Evolutionary conservation across 805 yeast species (phyloP).

Genomic region (Teunomyces pallodes): DNA sequence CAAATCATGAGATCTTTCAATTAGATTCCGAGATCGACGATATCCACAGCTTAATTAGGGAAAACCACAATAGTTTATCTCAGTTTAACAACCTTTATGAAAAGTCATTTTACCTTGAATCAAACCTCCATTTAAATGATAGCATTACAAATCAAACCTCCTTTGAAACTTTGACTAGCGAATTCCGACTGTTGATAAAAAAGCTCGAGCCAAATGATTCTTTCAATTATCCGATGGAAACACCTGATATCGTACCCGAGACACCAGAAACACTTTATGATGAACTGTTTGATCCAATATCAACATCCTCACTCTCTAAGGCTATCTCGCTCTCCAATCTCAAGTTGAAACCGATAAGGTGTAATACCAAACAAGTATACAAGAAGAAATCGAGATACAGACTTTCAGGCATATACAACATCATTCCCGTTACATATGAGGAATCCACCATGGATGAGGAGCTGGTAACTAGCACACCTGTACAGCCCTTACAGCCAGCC

Average conservation of each 20-base stretch:
- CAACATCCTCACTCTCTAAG: neutral
- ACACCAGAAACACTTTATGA: conserved; percentile 3
- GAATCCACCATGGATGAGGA: conserved; percentile 6
- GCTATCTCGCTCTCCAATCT: conserved; percentile 33
- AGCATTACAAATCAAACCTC: conserved; percentile 28
- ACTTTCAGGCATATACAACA: conserved; percentile 34
- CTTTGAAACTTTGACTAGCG: conserved; percentile 26
- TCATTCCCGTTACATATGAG: conserved; percentile 31
- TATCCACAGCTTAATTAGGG: conserved; percentile 19
- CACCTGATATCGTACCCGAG: neutral
- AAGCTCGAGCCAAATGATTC: conserved; percentile 13
- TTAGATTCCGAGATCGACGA: conserved; percentile 30
- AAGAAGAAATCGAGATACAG: conserved; percentile 43
- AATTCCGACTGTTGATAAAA: conserved; percentile 24
- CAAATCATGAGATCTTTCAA: conserved; percentile 2
- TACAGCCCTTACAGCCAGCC: neutral
- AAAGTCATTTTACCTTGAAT: conserved; percentile 33
- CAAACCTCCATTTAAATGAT: conserved; percentile 31
- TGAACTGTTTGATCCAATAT: neutral
- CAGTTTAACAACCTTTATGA: conserved; percentile 31
- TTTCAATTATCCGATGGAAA: neutral
- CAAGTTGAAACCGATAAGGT: conserved; percentile 39
- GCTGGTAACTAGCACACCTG: neutral
- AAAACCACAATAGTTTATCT: conserved; percentile 21
- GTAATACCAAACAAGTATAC: conserved; percentile 25